Evolutionary conservation across 2,329 filamentous ascomycete genomes (phyloP), one percentile per base, ranked within the genome.

Genomic region (Zasmidium cellare): DNA sequence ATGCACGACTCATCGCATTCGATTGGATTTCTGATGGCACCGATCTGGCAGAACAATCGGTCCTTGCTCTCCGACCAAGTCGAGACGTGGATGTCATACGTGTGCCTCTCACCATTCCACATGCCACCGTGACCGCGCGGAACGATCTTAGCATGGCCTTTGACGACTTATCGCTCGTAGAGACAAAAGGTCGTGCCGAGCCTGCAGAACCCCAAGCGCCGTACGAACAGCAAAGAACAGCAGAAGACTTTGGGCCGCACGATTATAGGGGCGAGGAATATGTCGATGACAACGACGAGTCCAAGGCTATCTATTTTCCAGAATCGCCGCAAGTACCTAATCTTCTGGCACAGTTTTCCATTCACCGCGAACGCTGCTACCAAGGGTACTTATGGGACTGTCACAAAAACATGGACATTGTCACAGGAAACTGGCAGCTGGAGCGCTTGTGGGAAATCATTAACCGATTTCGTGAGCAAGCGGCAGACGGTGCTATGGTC

Each of bases 391-490:
- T 77, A 6, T 78, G 87, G 48, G 78, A 92, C 66, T 86, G 85
- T 58, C 74, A 76, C 16, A 82, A 78, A 49, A 94, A 94, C 67
- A 82, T 83, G 60, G 75, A 80, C 5, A 82, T 92, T n/a, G 81
- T 89, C 1, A 78, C 81, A 5, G 88, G 91, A 59, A 87, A 92
- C 67, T 84, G 83, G 25, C 90, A 89, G 84, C 77, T 93, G n/a
- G 82, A 86, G 57, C 87, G 89, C 56, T 77, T 90, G n/a, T 96
- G 91, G 91, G 83, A 85, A 48, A 90, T 89, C 80, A 80, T 92
- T 49, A 80, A 83, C 58, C 85, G 88, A n/a, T 75, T 80, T 63
- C 85, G 90, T 64, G 79, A 82, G 23, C 84, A 86, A 25, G 85
- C 87, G 2, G 78, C 81, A 35, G 82, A 87, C 61, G 83, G 85